Base-by-base conservation (phyloP, 208 protist genomes). In the Strigomonas culicis region DNA sequence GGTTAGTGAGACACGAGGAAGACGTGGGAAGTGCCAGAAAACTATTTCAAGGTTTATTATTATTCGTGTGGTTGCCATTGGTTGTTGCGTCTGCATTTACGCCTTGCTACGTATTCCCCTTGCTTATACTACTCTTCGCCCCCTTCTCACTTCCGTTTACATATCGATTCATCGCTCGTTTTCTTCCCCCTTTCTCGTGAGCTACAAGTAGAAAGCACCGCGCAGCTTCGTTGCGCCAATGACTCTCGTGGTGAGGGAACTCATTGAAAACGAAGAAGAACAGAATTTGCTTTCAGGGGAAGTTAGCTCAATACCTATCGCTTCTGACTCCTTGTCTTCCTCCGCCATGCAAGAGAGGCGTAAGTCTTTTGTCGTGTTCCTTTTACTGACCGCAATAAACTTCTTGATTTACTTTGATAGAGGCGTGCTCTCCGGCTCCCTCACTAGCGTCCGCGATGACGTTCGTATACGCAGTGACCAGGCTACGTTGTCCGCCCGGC, bases 331-430 rank as follows among this genome's bases (percentile, higher is more conserved):
- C n/a, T n/a, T n/a, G n/a, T n/a, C n/a, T n/a, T n/a, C n/a, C n/a
- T n/a, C n/a, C n/a, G n/a, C n/a, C n/a, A n/a, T n/a, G n/a, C n/a
- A n/a, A n/a, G n/a, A n/a, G n/a, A n/a, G n/a, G n/a, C n/a, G n/a
- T n/a, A n/a, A n/a, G n/a, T n/a, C n/a, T n/a, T n/a, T n/a, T n/a
- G n/a, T n/a, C n/a, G n/a, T n/a, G n/a, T n/a, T 46, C 25, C 21
- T 46, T 22, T n/a, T 24, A 11, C 51, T 56, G 15, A 65, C 58
- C 36, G 17, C 69, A 1, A 59, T 92, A 13, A 94, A 90, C 68
- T 90, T 94, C 50, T 63, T 96, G 22, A 88, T 84, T 0, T 96
- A 93, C 69, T 94, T 88, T 63, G 87, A 96, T 63, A 74, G 85
- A 25, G 89, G 89, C 28, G 84, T 82, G 1, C 77, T 86, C 1